Evolutionary conservation across 2,329 filamentous ascomycete genomes (phyloP).

Genomic region (Tolypocladium tundrense): DNA sequence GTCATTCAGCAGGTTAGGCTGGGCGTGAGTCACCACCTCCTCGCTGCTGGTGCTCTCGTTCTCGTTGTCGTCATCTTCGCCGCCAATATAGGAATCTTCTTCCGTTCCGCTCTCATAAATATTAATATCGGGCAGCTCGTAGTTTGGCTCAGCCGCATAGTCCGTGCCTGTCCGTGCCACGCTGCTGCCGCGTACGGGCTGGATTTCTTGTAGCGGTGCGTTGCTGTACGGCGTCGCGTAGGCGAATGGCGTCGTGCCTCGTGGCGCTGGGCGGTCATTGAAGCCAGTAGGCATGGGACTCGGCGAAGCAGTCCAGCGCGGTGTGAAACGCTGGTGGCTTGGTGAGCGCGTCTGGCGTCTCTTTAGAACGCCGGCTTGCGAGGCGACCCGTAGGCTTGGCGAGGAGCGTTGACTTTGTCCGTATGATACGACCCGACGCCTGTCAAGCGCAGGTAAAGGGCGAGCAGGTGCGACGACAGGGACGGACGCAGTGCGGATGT

Average conservation of each 20-base stretch:
- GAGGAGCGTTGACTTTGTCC: constrained; percentile 22
- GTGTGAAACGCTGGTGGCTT: constrained; percentile 41
- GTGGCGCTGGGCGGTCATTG: constrained; percentile 17
- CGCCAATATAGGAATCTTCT: constrained; percentile 21
- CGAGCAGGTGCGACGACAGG: constrained; percentile 29
- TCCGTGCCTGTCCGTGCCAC: constrained; percentile 14
- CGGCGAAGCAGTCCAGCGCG: constrained; percentile 42
- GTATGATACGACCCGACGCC: constrained; percentile 36
- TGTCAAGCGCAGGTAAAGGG: constrained; percentile 26
- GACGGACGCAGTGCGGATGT: constrained; percentile 42
- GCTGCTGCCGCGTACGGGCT: constrained; percentile 18
- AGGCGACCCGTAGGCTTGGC: constrained; percentile 14
- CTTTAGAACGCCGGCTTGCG: constrained; percentile 27
- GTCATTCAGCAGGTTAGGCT: constrained; percentile 9
- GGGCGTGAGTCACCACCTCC: constrained; percentile 16
- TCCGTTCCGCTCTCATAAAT: constrained; percentile 25
- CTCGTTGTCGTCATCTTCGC: constrained; percentile 12
- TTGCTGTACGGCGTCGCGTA: constrained; percentile 69
- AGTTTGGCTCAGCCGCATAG: constrained; percentile 25
- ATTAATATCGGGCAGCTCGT: constrained; percentile 24
- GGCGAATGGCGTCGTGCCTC: constrained; percentile 48
- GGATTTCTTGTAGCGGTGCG: constrained; percentile 34
- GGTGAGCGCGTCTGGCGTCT: constrained; percentile 50
- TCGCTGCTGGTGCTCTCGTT: constrained; percentile 13
- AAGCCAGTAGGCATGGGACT: constrained; percentile 28